Conservation (phyloP, 805 yeast genomes). For the Torulaspora franciscae region DNA sequence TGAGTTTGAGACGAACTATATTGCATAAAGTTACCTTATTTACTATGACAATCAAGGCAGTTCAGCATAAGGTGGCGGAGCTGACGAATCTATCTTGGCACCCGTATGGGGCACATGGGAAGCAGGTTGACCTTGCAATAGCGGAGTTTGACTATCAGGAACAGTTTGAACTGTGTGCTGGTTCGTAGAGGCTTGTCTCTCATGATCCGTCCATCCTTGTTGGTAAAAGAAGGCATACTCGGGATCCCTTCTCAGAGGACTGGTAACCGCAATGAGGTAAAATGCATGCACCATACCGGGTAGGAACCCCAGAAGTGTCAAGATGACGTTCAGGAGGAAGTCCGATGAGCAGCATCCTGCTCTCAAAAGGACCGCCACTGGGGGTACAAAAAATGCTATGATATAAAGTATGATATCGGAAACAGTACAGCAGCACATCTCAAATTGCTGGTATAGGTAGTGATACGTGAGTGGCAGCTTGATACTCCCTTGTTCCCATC, state of each 20-base stretch:
- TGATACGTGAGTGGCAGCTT: background rate
- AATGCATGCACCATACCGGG: constrained; percentile 71
- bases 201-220: constrained; percentile 33
- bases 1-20: background rate
- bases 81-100: constrained; percentile 8
- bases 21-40: background rate
- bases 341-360: constrained; percentile 58
- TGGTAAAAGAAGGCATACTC: constrained; percentile 30
- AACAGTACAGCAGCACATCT: constrained; percentile 30
- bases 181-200: constrained; percentile 15
- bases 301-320: constrained; percentile 67
- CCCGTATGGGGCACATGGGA: constrained; percentile 2
- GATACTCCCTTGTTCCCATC: no score
- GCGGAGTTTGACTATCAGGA: constrained; percentile 7
- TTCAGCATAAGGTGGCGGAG: constrained; percentile 17
- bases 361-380: constrained; percentile 64
- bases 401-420: constrained; percentile 55
- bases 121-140: constrained; percentile 8
- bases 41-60: constrained; percentile 6
- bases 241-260: constrained; percentile 27
- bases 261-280: constrained; percentile 40
- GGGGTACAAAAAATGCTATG: constrained; percentile 64
- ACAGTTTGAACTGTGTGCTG: constrained; percentile 1
- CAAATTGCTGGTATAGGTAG: background rate
- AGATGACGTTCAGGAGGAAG: constrained; percentile 52